Evolutionary conservation across 2,329 filamentous ascomycete species (phyloP), one percentile per base, ranked within the genome.

Genomic region (Geosmithia morbida): DNA sequence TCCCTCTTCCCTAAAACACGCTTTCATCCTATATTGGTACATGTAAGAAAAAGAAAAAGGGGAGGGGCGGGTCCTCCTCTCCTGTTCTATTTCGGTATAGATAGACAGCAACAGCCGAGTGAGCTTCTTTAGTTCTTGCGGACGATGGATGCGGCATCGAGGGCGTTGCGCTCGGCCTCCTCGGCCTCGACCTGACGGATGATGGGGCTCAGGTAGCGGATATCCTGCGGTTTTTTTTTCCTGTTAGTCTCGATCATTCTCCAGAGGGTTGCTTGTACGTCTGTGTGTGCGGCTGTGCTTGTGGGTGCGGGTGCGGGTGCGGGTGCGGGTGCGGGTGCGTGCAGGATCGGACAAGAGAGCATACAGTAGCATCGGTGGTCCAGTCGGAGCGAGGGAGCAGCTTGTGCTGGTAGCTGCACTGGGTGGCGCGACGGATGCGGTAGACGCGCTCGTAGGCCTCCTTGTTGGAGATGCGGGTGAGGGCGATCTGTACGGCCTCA

Each of bases 391-490:
- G 75, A 63, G 79, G 75, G 48, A 83, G 71, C 52, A 82, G 67
- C 69, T 80, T 79, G 66, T 82, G 79, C 59, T 72, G 65, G 61
- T 78, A 66, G 59, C 72, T 77, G 66, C 70, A 72, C 71, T 98
- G 92, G 70, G 94, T 82, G 60, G 92, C 90, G 70, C 92, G 83
- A 72, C 92, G 87, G 68, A 98, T 80, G 63, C 92, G 89, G 83
- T 88, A 98, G 66, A 97, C 81, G 66, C 92, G 90, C 74, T 98
- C 92, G 72, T 97, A 97, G 60, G 83, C 77, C 65, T 92, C 87
- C 75, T 94, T 87, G 60, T 87, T 77, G 49, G 85, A 79, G 52
- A 98, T 85, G 65, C 92, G 87, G 77, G 86, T 85, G 61, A 98
- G 78, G 53, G 92, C 92, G 58, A 83, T 77, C 68, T 92, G 83